Base-by-base conservation (phyloP, 305 asterid species). In the Fraxinus latifolia region DNA sequence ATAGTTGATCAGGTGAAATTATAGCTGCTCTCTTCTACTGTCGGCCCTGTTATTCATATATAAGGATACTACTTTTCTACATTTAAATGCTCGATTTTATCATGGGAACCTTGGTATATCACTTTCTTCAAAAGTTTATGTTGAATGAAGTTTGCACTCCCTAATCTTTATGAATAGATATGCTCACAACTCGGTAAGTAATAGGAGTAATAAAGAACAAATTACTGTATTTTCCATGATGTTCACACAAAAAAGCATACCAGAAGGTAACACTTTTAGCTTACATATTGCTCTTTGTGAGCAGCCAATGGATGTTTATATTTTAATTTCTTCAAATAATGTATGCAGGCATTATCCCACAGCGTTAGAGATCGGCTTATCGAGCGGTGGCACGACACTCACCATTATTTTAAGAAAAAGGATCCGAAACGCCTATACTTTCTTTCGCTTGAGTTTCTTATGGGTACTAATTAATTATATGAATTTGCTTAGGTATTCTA, bases 361-460 rank as follows among this genome's bases (percentile, higher is more conserved):
- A 87, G 88, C 74, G 88, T 87, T 29, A 82, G 89, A 71, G 89
- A 87, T 74, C 82, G 92, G 75, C 87, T 89, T 72, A 89, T 87
- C 81, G 92, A 89, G 84, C 85, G 90, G 79, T 89, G 92, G 92
- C 92, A 89, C 74, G 92, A 89, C 86, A 89, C 89, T 65, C 89
- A 87, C 77, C 85, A 67, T 33, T 83, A 87, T 34, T 81, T 87
- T 75, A 87, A 87, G 85, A 84, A 82, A 79, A 83, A 84, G 53
- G 88, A 87, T 67, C 89, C 89, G 14, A 87, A 87, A 83, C 83
- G 89, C 67, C 77, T 87, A n/a, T 87, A 87, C 83, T 89, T 89
- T 84, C 90, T 89, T 36, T 89, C 92, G 15, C 89, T 89, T 36
- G 90, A 89, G 81, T 89, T 89, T 81, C 92, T 89, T 72, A 87